A percentile compares a stretch with the other conserved stretches of the same genome.
Evolutionary conservation across 768 basidiomycete genomes (phyloP).

Genomic region (Trametes villosa): DNA sequence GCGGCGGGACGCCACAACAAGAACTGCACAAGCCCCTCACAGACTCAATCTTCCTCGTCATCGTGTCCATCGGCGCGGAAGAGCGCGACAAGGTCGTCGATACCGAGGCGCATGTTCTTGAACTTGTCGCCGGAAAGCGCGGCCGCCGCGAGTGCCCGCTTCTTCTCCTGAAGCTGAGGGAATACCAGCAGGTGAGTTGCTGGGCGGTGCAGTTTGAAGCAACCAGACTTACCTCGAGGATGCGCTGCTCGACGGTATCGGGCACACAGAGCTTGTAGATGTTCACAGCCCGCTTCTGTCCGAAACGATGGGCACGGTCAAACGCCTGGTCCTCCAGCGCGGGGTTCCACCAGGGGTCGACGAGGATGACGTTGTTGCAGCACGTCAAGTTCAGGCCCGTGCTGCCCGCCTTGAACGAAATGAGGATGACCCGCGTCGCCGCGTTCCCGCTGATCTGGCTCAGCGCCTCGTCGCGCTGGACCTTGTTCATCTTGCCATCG

Average conservation of each 20-base stretch:
- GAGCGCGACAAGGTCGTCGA: constrained; percentile 84
- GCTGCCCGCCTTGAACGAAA: constrained; percentile 95
- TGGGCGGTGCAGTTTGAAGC: not conserved
- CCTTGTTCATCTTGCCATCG: constrained; percentile 84
- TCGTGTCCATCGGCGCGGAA: constrained; percentile 64
- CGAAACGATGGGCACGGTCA: constrained; percentile 88
- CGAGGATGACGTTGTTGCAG: constrained; percentile 92
- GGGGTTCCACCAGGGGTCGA: constrained; percentile 96
- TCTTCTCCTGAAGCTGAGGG: constrained; percentile 83
- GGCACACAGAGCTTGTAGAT: constrained; percentile 91
- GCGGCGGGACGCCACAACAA: not conserved
- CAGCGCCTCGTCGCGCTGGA: constrained; percentile 76
- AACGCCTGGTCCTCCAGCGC: constrained; percentile 94
- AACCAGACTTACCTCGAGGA: constrained; percentile 57
- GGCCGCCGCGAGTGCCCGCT: constrained; percentile 81
- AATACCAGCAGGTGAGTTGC: not conserved
- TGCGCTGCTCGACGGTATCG: constrained; percentile 86
- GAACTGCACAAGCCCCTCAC: not conserved
- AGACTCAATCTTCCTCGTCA: constrained; percentile 48
- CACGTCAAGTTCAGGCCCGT: constrained; percentile 90
- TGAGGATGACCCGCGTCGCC: constrained; percentile 76
- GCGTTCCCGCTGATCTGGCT: constrained; percentile 67
- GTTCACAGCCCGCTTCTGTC: constrained; percentile 84
- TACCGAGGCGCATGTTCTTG: constrained; percentile 80
- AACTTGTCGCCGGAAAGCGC: constrained; percentile 88